A percentile compares a stretch with the other conserved stretches of the same genome.
Evolutionary conservation across 805 yeast genomes (phyloP).

Genomic region (Yamadazyma takamatsuzukensis): DNA sequence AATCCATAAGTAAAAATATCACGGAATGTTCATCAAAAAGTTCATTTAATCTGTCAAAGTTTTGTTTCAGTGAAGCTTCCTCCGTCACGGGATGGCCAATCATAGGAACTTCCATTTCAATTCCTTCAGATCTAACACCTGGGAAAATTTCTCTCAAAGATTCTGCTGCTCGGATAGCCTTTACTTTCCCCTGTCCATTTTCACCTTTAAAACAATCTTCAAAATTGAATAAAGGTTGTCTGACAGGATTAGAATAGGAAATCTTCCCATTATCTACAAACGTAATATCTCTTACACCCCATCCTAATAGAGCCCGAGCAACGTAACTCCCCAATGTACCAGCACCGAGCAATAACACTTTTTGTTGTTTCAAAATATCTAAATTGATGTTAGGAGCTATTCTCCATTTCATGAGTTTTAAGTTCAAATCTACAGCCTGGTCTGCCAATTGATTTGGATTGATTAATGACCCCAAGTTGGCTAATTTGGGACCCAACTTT

Average conservation of each 20-base stretch:
- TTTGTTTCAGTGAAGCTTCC: conserved; percentile 44
- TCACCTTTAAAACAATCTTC: conserved; percentile 69
- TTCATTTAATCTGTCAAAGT: conserved; percentile 49
- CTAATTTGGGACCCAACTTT: conserved; percentile 74
- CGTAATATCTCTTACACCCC: conserved; percentile 89
- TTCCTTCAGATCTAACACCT: conserved; percentile 62
- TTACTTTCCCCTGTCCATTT: conserved; percentile 56
- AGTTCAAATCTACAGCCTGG: conserved; percentile 88
- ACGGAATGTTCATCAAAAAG: conserved; percentile 70
- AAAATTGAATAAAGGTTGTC: conserved; percentile 84
- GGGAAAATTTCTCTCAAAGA: conserved; percentile 76
- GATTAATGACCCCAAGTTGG: conserved; percentile 76
- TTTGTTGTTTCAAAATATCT: conserved; percentile 55
- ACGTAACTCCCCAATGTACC: conserved; percentile 96
- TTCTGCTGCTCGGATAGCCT: conserved; percentile 76
- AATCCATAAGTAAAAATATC: conserved; percentile 81
- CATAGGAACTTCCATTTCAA: conserved; percentile 82
- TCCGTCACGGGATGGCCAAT: conserved; percentile 82
- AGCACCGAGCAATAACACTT: conserved; percentile 82
- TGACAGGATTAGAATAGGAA: conserved; percentile 90
- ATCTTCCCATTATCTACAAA: conserved; percentile 88
- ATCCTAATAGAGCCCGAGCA: conserved; percentile 78
- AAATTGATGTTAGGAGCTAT: conserved; percentile 79
- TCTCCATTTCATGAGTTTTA: conserved; percentile 96
- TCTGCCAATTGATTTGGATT: conserved; percentile 80